Percentiles rank a stretch among this genome's conserved stretches.
These are phyloP conservation scores for Fusarium drepaniforme DNA, from an alignment of 2,329 filamentous ascomycete genomes.

Conservation along the genomic window DNA sequence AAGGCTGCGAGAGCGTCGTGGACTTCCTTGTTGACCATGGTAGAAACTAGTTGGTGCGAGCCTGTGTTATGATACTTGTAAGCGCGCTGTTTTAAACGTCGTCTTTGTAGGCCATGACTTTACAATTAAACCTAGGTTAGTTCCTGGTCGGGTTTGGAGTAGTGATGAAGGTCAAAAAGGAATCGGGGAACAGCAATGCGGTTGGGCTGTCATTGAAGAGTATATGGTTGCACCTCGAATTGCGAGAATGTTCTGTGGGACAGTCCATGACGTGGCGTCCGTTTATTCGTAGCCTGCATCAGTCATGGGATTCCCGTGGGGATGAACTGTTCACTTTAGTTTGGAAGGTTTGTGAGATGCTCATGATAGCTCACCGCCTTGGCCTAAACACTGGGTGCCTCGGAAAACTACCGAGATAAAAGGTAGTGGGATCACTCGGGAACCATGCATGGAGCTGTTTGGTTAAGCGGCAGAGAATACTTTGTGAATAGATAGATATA, in stretches of 20 bases:
- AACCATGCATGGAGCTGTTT: neutral
- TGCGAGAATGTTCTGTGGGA: neutral
- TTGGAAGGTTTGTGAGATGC: neutral
- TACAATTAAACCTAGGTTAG: neutral
- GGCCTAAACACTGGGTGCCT: too few relatives aligned
- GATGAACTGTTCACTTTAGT: neutral
- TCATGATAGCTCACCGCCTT: too few relatives aligned
- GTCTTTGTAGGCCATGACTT: neutral
- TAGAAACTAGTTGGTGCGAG: neutral
- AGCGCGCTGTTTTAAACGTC: neutral
- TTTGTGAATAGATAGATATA: neutral
- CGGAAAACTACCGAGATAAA: neutral
- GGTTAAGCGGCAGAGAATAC: neutral
- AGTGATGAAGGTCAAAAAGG: neutral
- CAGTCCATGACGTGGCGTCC: neutral
- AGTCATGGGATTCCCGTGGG: neutral
- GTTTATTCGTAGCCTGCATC: neutral
- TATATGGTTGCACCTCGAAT: neutral
- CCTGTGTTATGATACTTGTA: neutral
- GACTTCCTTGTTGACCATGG: slow-evolving; percentile 12
- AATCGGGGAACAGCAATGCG: neutral
- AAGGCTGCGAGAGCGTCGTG: slow-evolving; percentile 12
- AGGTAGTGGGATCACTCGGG: neutral
- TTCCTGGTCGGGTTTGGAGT: neutral
- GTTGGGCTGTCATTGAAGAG: neutral